Percentiles rank a stretch among this genome's conserved stretches.
phyloP scores from a whole-genome alignment of 345 rosid species.

The Pistacia atlantica region DNA sequence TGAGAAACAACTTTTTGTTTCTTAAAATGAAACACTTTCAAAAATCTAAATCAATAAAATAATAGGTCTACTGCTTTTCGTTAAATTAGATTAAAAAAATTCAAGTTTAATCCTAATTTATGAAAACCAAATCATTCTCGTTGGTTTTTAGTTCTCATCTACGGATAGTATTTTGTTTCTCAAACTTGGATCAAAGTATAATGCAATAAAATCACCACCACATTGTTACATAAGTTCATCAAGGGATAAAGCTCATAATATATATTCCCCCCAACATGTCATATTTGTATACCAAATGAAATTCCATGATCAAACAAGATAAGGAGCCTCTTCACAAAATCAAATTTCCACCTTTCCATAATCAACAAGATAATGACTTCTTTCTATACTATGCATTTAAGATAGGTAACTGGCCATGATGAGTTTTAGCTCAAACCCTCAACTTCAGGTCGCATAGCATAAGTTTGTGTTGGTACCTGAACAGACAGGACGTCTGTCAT shows the following conservation, averaged over 20 bases:
- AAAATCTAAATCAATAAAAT: too few relatives aligned
- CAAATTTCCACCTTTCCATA: slow-evolving; percentile 5
- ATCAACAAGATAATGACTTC: background rate
- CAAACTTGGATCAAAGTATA: too few relatives aligned
- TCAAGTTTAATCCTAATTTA: too few relatives aligned
- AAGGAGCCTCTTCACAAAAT: slow-evolving; percentile 14
- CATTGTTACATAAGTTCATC: background rate
- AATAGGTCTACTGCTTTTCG: too few relatives aligned
- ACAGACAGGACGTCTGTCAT: slow-evolving; percentile 30
- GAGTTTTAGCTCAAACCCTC: slow-evolving; percentile 41
- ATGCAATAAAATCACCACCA: too few relatives aligned
- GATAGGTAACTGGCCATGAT: background rate
- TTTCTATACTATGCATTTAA: background rate
- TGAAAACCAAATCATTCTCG: too few relatives aligned
- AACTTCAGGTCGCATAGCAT: slow-evolving; percentile 52
- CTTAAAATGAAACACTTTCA: too few relatives aligned
- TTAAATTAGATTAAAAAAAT: too few relatives aligned
- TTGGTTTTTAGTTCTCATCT: too few relatives aligned
- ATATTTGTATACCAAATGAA: slow-evolving; percentile 16
- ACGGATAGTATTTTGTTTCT: too few relatives aligned
- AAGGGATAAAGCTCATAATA: background rate
- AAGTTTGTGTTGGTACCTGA: slow-evolving; percentile 47
- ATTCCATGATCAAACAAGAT: background rate
- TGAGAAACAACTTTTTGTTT: too few relatives aligned
- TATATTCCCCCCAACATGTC: background rate